Evolutionary conservation across 2,329 filamentous ascomycete genomes (phyloP), one percentile per base, ranked within the genome.

Genomic region (Fusarium circinatum): DNA sequence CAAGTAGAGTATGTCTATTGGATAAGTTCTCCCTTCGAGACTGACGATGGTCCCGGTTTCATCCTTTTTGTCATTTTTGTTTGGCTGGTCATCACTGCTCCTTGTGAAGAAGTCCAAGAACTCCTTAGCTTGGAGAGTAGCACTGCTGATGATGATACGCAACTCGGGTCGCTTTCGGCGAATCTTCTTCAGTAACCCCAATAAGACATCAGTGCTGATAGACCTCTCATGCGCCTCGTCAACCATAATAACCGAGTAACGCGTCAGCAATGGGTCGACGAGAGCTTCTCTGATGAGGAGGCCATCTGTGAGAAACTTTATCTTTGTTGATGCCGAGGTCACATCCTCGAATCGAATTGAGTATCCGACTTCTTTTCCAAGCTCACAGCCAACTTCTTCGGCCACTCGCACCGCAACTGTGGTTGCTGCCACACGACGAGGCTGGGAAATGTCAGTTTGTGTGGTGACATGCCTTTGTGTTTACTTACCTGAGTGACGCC

Each of bases 141-240:
- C 96, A 81, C 95, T 98, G 83, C 94, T 98, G 79, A 99, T 89
- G 57, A 99, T 91, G 71, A 98, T 93, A 26, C 95, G 90, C 59
- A 98, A 83, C 66, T 98, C 95, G 13, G 92, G 89, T 48, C 96
- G 88, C 78, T 90, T 92, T 81, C 90, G 94, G 62, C 90, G 85
- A 57, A 99, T 96, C 82, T 98, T 98, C 81, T 97, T 98, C 44
- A 99, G 83, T 20, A 98, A 85, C 0, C 96, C 96, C 8, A 99
- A 88, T 13, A 98, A 86, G 18, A 99, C 90, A 79, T 99, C 96
- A 2, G 95, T 97, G 81, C 94, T 97, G 67, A 98, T 89, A 55
- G 95, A 98, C 61, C 96, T 89, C 83, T 98, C 96, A 80, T 99
- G 96, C 12, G 96, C 96, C 83, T 98, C 96, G 80, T 99, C 96